Base-by-base conservation (phyloP, 441 rosid species). In the Erodium trifolium region DNA sequence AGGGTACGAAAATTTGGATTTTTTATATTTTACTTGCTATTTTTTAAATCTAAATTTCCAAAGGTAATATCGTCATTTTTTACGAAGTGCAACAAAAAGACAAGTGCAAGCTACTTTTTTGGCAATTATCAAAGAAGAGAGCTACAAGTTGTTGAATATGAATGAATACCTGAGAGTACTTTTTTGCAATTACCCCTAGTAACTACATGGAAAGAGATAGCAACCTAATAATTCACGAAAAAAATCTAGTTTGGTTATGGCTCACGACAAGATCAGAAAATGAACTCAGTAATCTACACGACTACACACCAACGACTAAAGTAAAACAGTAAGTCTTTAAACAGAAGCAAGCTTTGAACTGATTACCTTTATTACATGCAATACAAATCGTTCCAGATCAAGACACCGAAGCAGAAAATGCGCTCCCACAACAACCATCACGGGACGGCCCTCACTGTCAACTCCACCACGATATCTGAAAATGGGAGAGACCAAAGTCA, bases 351-450 rank as follows among this genome's bases (percentile, higher is more conserved):
- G 9, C 55, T 19, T 66, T 76, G 67, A 41, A 19, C 65, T 41
- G 31, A 43, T 69, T 84, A 88, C 99, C 93, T 94, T 94, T 45
- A 88, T 76, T 67, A 90, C 85, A 83, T 90, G 76, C 73, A 83
- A 90, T 75, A 94, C 85, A 80, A 94, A 94, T 53, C 93, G 87
- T 75, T 94, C 98, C 45, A 94, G 86, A 73, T 92, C 97, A 74
- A 92, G 94, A 78, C 99, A 94, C 66, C 99, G 86, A 75, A 92
- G 77, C 80, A 94, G 84, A 82, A 94, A 92, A 76, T 94, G 99
- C 43, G 99, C 99, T 78, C 99, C 99, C 75, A 92, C 99, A 78
- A 94, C 85, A 49, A 94, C 98, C 92, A 94, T 90, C 39, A 94
- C 99, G 72, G 98, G 98, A 60, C 77, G 94, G 66, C 98, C 99